Conservation (phyloP, 495 filamentous ascomycete genomes). For the Hypoxylon lienhwacheense region DNA sequence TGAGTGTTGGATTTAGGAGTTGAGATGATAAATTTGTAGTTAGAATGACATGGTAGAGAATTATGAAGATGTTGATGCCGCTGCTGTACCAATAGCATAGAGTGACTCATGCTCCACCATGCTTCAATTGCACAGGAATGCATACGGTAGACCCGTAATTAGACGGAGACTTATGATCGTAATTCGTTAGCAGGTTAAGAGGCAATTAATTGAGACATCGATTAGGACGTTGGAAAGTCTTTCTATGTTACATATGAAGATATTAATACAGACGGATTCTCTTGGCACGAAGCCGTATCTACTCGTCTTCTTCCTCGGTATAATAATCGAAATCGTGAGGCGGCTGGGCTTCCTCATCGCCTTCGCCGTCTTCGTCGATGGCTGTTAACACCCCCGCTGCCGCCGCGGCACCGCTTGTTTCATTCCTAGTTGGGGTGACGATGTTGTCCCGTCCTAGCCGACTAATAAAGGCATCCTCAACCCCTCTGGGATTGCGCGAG, state of each 20-base stretch:
- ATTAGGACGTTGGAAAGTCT: background rate
- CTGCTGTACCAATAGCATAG: too few species aligned
- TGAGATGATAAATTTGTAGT: too few species aligned
- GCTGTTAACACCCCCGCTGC: constrained; percentile 80
- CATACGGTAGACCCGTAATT: too few species aligned
- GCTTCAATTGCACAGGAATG: too few species aligned
- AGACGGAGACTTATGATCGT: too few species aligned
- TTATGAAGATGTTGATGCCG: too few species aligned
- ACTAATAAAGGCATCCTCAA: constrained; percentile 36
- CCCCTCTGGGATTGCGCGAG: constrained; percentile 27
- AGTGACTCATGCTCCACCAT: too few species aligned
- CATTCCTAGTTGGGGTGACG: constrained; percentile 32
- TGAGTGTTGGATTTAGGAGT: too few species aligned
- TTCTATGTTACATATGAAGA: constrained; percentile 22
- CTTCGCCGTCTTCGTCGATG: constrained; percentile 84
- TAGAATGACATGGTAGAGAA: too few species aligned
- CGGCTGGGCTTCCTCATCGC: constrained; percentile 75
- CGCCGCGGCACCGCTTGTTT: constrained; percentile 63
- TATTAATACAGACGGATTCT: constrained; percentile 9
- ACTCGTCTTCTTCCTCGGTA: constrained; percentile 68
- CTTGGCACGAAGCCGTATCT: constrained; percentile 13
- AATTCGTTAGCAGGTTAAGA: background rate
- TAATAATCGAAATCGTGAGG: constrained; percentile 87
- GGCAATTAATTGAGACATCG: constrained; percentile 1
- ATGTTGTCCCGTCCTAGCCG: constrained; percentile 30